Conservation (phyloP, 2,329 filamentous ascomycete genomes). For the Ophiostoma novo-ulmi region DNA sequence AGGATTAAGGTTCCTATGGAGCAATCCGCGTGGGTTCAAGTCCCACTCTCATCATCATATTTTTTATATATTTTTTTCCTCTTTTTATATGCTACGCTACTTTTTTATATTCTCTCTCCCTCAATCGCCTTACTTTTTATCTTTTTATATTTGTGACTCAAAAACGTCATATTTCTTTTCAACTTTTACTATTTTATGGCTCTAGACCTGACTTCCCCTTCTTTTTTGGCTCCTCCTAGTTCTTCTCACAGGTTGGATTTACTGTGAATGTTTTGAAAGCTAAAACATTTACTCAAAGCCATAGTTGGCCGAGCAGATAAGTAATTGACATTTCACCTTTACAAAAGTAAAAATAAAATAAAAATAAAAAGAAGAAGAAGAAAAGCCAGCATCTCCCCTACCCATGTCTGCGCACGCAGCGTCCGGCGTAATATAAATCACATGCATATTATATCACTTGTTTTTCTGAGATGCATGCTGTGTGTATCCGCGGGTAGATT, state of each 20-base stretch:
- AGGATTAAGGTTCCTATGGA: conserved; percentile 32
- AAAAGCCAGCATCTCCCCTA: neutral
- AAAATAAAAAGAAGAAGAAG: neutral
- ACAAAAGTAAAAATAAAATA: neutral
- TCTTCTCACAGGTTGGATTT: too few species aligned
- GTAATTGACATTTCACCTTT: too few species aligned
- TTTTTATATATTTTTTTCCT: conserved; percentile 10
- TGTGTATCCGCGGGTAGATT: neutral
- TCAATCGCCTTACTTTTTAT: neutral
- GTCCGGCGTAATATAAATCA: conserved; percentile 6
- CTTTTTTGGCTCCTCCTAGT: too few species aligned
- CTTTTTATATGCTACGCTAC: conserved; percentile 4
- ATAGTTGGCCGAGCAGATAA: too few species aligned
- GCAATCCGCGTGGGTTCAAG: conserved; percentile 39
- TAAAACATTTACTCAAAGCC: neutral
- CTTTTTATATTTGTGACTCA: neutral
- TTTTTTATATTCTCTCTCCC: neutral
- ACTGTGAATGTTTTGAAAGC: too few species aligned
- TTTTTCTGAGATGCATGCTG: conserved; percentile 2
- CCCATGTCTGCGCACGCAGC: conserved; percentile 7
- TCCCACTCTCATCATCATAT: conserved; percentile 36
- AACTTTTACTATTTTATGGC: too few species aligned
- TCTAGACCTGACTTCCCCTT: too few species aligned
- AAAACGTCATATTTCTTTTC: too few species aligned
- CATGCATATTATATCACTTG: conserved; percentile 10